Evolutionary conservation across 352 stramenopile genomes (phyloP).

Genomic region (Phytophthora pluvialis): DNA sequence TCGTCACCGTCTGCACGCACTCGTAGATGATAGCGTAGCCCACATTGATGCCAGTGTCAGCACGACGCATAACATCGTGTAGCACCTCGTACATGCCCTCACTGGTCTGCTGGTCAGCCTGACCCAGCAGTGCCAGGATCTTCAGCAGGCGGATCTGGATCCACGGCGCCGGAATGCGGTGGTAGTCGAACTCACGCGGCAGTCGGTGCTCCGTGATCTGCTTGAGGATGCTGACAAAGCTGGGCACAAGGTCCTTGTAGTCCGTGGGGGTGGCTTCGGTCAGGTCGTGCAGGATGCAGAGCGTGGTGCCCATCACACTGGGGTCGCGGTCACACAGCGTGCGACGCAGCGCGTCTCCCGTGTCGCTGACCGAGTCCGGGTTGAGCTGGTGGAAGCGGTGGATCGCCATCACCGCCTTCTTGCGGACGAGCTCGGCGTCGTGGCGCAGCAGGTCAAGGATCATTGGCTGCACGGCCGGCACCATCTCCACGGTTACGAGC

Average conservation of each 20-base stretch:
- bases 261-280: conserved; percentile 88
- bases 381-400: conserved; percentile 99
- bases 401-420: conserved; percentile 98
- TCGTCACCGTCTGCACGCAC: conserved; percentile 98
- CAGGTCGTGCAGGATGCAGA: conserved; percentile 95
- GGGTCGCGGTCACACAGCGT: conserved; percentile 99
- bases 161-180: conserved; percentile 99
- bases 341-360: conserved; percentile 93
- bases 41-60: conserved; percentile 99
- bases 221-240: conserved; percentile 99
- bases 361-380: conserved; percentile 89
- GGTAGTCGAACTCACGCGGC: conserved; percentile 99
- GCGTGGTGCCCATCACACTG: conserved; percentile 97
- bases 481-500: conserved; percentile 99
- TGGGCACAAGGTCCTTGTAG: conserved; percentile 99
- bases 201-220: conserved; percentile 99
- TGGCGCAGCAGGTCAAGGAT: conserved; percentile 97
- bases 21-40: conserved; percentile 99
- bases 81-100: conserved; percentile 99
- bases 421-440: conserved; percentile 97
- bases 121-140: conserved; percentile 96
- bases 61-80: conserved; percentile 97
- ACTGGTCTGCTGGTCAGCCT: conserved; percentile 93
- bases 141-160: conserved; percentile 99
- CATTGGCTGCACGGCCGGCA: conserved; percentile 95